Base-by-base conservation (phyloP, 1,284 basidiomycete species). In the Calocybe gambosa region DNA sequence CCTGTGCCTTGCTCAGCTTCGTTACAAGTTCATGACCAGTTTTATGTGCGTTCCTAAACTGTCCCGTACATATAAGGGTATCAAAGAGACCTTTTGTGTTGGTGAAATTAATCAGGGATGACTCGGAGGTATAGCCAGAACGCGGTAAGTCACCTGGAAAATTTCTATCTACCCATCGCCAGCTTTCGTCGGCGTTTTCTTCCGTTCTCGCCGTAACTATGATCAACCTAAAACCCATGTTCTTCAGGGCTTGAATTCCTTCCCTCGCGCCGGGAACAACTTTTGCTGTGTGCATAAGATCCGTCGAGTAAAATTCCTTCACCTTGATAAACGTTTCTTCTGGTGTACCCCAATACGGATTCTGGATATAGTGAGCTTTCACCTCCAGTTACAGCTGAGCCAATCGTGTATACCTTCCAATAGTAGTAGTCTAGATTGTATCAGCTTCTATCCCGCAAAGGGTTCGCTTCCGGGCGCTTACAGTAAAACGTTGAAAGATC, bases 151-250 rank as follows among this genome's bases (percentile, higher is more conserved):
- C n/a, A 69, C 81, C 82, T 28, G 83, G 82, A 55, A 84, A 80
- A 60, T 86, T 71, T 47, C 71, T 66, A 34, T 80, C 70, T 5
- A 85, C 62, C 88, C 88, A 91, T 37, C 68, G 64, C 69, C 80
- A 79, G 42, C 80, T 87, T 31, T 74, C 68, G 43, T 79, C 75
- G 21, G 78, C 71, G 49, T 78, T 68, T 31, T 75, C 70, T 47
- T 75, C 69, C 28, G 73, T 71, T 51, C 89, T 71, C 26, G 89
- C 87, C 3, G 89, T 92, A 42, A 92, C 78, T 50, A 92, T 78
- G 49, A 89, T 67, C 40, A 86, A 69, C 43, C 74, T 72, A 63
- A 78, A 87, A 0, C 86, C 88, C 67, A 83, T 63, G 43, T 73
- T 66, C 45, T 73, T 76, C 19, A 91, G 69, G 34, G 69, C 62